Conservation (phyloP, 345 rosid genomes). For the Eucalyptus urophylla region DNA sequence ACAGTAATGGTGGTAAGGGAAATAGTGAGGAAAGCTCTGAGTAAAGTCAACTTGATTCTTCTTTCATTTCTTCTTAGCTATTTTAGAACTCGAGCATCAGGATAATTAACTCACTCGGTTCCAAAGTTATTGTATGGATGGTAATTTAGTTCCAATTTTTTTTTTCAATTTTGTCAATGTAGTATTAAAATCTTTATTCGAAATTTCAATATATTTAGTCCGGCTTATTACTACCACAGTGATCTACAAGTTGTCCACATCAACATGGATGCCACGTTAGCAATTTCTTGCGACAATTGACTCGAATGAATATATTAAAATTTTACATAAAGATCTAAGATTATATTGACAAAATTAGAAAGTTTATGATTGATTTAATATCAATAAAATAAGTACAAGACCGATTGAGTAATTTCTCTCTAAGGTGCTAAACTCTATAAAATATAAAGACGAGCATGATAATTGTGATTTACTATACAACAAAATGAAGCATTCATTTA, state of each 20-base stretch:
- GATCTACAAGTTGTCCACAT: no score
- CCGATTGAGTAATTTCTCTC: no score
- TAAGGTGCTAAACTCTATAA: not conserved
- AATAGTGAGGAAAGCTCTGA: not conserved
- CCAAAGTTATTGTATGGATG: no score
- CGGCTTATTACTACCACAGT: rapidly evolving
- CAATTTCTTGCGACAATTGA: no score
- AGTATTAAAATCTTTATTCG: no score
- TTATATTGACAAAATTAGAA: no score
- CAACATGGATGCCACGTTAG: rapidly evolving
- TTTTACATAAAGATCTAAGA: no score
- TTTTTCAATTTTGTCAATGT: no score
- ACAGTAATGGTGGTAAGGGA: not conserved
- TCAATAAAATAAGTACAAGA: no score
- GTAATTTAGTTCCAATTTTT: not conserved
- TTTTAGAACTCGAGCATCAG: not conserved
- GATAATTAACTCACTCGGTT: not conserved
- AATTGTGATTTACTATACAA: not conserved
- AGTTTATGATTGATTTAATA: no score
- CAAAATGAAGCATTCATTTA: not conserved
- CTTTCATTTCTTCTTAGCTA: not conserved
- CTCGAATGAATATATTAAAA: rapidly evolving
- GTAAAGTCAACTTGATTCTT: not conserved
- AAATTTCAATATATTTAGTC: no score
- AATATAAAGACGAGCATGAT: not conserved